Base-by-base conservation (phyloP, 2,329 filamentous ascomycete genomes). In the Cercospora sp. region DNA sequence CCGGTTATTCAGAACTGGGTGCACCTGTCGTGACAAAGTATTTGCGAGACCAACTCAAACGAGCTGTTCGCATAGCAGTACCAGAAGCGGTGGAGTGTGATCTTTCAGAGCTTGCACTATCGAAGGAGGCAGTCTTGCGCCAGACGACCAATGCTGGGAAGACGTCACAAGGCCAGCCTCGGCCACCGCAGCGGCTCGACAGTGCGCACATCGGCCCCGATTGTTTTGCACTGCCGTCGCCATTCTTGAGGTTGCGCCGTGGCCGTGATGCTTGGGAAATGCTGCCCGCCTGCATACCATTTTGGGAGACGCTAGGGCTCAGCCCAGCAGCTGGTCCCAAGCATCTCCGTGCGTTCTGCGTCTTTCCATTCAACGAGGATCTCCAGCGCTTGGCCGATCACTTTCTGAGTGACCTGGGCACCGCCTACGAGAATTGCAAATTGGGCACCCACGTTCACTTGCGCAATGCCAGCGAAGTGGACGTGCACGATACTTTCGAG, bases 251-350 rank as follows among this genome's bases (percentile, higher is more conserved):
- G 71, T 83, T 96, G 10, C 89, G 89, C 60, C 85, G 92, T 63
- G 87, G 88, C 20, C 90, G 93, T 45, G 84, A 85, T 1, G 87
- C 86, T 59, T 85, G 93, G 65, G 92, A 93, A 10, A 83, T 96
- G 45, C 82, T 94, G 23, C 91, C 92, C 1, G 87, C 91, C 0
- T 90, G 91, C 0, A 82, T 94, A 20, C 82, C 85, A 0, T 97
- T 95, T 75, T 96, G 92, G 93, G 92, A 95, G 75, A 89, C 89
- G 58, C 81, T 96, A 18, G 91, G 91, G 0, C 83, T 97, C 1
- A 88, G 88, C 1, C 92, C 92, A 3, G 87, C 87, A 8, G 87
- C 87, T 67, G 90, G 91, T 0, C 75, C 83, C 7, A 96, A 96
- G 77, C 87, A 94, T 69, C 81, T 95, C 31, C 84, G 86, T 40